Conservation (phyloP, 768 basidiomycete genomes). For the Brasilioporus rufonigricans region DNA sequence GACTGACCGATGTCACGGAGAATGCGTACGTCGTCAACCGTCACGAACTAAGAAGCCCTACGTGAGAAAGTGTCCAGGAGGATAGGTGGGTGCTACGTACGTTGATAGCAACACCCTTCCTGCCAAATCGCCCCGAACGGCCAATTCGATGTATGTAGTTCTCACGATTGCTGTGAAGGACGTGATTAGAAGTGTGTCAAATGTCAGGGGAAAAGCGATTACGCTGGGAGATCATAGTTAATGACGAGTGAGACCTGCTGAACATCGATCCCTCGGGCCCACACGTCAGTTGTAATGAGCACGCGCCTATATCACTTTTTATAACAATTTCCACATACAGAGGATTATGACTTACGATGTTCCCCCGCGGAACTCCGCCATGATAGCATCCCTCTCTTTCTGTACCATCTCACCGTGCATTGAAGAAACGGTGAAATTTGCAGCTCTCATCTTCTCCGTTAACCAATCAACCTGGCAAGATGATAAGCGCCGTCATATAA, state of each 20-base stretch:
- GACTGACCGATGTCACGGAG: slow-evolving; percentile 90
- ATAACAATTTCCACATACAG: slow-evolving; percentile 5
- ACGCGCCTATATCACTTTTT: slow-evolving; percentile 61
- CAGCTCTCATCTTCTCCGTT: slow-evolving; percentile 97
- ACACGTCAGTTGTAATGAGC: slow-evolving; percentile 93
- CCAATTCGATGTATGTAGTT: slow-evolving; percentile 99
- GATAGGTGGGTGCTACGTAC: slow-evolving; percentile 44
- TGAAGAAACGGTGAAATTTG: slow-evolving; percentile 96
- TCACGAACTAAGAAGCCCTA: slow-evolving; percentile 65
- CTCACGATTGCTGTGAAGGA: slow-evolving; percentile 75
- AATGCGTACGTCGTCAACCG: slow-evolving; percentile 94
- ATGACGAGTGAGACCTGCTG: slow-evolving; percentile 97
- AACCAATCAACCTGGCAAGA: slow-evolving; percentile 85
- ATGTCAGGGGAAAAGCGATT: slow-evolving; percentile 30
- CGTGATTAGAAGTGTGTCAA: slow-evolving; percentile 11
- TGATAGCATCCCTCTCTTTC: slow-evolving; percentile 93
- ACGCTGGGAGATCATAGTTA: slow-evolving; percentile 95
- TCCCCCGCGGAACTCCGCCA: slow-evolving; percentile 94
- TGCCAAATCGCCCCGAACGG: slow-evolving; percentile 96
- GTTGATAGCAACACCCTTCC: slow-evolving; percentile 99
- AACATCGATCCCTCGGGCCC: slow-evolving; percentile 98
- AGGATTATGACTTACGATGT: slow-evolving; percentile 61
- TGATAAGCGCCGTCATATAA: slow-evolving; percentile 6
- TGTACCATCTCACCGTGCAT: slow-evolving; percentile 98
- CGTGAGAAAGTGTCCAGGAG: slow-evolving; percentile 14